Base-by-base conservation (phyloP, 495 filamentous ascomycete genomes). In the Hyaloscypha variabilis region DNA sequence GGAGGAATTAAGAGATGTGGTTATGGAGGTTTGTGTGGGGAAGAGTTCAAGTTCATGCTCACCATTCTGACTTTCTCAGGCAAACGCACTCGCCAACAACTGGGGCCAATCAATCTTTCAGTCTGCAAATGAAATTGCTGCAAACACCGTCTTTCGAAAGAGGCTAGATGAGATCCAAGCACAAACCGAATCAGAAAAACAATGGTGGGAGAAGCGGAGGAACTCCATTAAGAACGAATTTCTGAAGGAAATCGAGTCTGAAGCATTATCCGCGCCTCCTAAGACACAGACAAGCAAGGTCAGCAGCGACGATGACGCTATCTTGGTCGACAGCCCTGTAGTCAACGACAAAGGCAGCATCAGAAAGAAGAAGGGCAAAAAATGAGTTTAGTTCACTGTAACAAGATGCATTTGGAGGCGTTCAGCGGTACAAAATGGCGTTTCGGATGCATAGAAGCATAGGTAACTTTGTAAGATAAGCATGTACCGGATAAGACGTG, bases 71-170 rank as follows among this genome's bases (percentile, higher is more conserved):
- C 29, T 24, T 4, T 13, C 29, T 19, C 42, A 90, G 91, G 95
- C 95, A 60, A 99, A 98, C 73, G 93, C 90, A 25, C 90, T 97
- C 65, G 78, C 82, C 6, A 87, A 91, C 13, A 87, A 87, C 69
- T 99, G 95, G 95, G 95, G 95, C 68, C 89, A 94, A 71, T 87
- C 82, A 26, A 97, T 99, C 73, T 99, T 99, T 83, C 95, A 99
- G 77, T 91, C 90, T 25, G 96, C 95, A 49, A 91, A 90, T 65
- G 91, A 93, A 74, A 93, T 94, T 81, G 83, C 88, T 60, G 86
- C 90, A 65, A 91, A 92, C 69, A 77, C 77, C 8, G 74, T 84
- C 13, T 78, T 90, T 69, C 86, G 88, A 49, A 79, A 86, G 52
- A 82, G 85, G 1, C 76, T 91, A 13, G 79, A 81, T 8, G 85